These are phyloP conservation scores for Sporothrix brunneoviolacea DNA, from an alignment of 2,329 filamentous ascomycete genomes.

Conservation along the genomic window DNA sequence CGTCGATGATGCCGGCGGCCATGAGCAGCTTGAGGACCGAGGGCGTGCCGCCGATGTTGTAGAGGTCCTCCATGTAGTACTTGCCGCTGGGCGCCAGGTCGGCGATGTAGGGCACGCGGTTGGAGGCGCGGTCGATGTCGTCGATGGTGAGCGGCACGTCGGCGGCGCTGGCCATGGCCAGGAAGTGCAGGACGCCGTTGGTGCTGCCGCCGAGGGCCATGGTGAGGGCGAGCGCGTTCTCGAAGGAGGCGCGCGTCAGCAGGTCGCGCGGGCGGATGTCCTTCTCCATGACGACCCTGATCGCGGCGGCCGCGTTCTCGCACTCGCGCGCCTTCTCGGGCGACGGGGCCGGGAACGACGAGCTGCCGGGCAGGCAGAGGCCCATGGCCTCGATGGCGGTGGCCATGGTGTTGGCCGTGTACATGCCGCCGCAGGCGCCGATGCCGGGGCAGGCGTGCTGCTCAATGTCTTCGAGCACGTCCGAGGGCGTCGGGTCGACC, in stretches of 20 bases:
- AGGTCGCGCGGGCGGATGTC: conserved; percentile 77
- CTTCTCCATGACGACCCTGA: conserved; percentile 71
- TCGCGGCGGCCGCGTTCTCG: conserved; percentile 70
- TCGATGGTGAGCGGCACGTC: conserved; percentile 70
- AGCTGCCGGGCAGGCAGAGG: conserved; percentile 73
- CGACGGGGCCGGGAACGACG: conserved; percentile 71
- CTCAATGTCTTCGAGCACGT: conserved; percentile 81
- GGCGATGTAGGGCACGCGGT: conserved; percentile 80
- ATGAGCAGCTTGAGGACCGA: conserved; percentile 81
- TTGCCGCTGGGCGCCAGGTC: conserved; percentile 78
- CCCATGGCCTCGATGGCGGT: conserved; percentile 88
- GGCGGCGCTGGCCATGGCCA: conserved; percentile 84
- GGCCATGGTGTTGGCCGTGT: conserved; percentile 91
- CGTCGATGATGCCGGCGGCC: conserved; percentile 68
- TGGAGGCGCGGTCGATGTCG: conserved; percentile 73
- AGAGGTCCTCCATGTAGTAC: conserved; percentile 80
- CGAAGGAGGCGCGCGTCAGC: conserved; percentile 71
- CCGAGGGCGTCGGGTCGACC: conserved; percentile 57
- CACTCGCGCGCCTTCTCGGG: conserved; percentile 85
- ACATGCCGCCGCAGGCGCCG: conserved; percentile 76
- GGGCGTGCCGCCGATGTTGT: conserved; percentile 77
- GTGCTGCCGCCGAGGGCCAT: conserved; percentile 90
- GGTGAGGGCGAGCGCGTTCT: conserved; percentile 83
- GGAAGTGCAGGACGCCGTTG: conserved; percentile 81
- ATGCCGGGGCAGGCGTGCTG: conserved; percentile 68